Evolutionary conservation across 768 basidiomycete species (phyloP).

Genomic region (Hortiboletus flavorubellus): DNA sequence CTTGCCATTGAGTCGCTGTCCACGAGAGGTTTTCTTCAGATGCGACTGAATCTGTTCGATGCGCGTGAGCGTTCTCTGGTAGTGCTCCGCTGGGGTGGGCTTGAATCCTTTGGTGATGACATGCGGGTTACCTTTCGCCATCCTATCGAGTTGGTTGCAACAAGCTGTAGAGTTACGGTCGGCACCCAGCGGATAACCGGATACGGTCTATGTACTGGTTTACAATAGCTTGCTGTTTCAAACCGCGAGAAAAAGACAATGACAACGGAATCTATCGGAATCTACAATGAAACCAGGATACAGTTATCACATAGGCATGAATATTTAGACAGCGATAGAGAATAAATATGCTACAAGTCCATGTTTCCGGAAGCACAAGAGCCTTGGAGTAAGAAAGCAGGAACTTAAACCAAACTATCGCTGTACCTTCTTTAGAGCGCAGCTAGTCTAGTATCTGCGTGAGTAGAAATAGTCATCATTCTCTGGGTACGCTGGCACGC

Average conservation of each 20-base stretch:
- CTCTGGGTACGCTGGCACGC: conserved; percentile 11
- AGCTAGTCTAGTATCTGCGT: conserved; percentile 6
- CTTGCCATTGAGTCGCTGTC: conserved; percentile 63
- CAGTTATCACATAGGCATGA: conserved; percentile 4
- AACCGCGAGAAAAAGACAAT: background rate
- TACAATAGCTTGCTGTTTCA: too few relatives aligned
- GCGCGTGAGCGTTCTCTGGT: conserved; percentile 60
- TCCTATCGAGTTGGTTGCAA: conserved; percentile 4
- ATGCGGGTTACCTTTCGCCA: conserved; percentile 15
- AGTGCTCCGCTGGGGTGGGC: conserved; percentile 44
- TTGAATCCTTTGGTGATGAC: conserved; percentile 5
- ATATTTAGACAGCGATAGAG: background rate
- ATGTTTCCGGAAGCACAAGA: conserved; percentile 8
- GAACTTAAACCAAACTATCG: background rate
- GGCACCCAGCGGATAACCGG: too few relatives aligned
- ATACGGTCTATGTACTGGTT: too few relatives aligned
- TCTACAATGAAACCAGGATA: conserved; percentile 12
- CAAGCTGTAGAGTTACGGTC: too few relatives aligned
- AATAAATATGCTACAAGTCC: conserved; percentile 11
- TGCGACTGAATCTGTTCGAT: conserved; percentile 69
- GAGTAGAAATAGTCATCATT: conserved; percentile 11
- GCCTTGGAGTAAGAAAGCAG: conserved; percentile 5
- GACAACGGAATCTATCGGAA: conserved; percentile 7
- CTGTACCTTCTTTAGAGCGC: background rate
- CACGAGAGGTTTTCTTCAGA: conserved; percentile 50